These are phyloP conservation scores for Vickermania spadyakhi DNA, from an alignment of 208 protist genomes.

Conservation along the genomic window DNA sequence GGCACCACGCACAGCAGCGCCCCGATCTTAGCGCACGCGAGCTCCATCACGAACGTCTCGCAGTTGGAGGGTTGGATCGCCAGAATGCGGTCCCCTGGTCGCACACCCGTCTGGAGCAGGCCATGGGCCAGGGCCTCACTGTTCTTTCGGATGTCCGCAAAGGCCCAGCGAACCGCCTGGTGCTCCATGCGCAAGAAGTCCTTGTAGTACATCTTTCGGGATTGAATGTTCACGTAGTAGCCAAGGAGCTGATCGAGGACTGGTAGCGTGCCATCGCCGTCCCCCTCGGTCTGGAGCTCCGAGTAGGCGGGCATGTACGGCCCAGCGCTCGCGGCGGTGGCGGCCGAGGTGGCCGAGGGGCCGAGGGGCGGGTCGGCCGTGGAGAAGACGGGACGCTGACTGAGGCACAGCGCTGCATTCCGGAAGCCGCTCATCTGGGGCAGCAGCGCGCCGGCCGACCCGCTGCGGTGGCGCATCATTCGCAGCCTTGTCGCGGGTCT, in stretches of 20 bases:
- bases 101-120: slow-evolving; percentile 81
- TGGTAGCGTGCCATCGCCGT: slow-evolving; percentile 26
- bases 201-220: slow-evolving; percentile 92
- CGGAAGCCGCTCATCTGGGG: too few species aligned
- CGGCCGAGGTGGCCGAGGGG: slow-evolving; percentile 31
- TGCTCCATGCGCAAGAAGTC: slow-evolving; percentile 90
- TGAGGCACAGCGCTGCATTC: slow-evolving; percentile 24
- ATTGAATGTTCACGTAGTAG: slow-evolving; percentile 91
- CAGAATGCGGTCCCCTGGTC: slow-evolving; percentile 77
- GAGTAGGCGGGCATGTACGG: slow-evolving; percentile 68
- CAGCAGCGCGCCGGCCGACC: too few species aligned
- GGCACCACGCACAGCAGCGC: slow-evolving; percentile 78
- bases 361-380: slow-evolving; percentile 16
- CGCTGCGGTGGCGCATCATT: too few species aligned
- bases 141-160: slow-evolving; percentile 90
- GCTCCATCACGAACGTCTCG: slow-evolving; percentile 85
- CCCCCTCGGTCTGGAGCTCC: slow-evolving; percentile 39
- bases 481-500: too few species aligned
- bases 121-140: slow-evolving; percentile 88
- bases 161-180: slow-evolving; percentile 88
- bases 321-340: slow-evolving; percentile 33
- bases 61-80: slow-evolving; percentile 88
- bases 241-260: slow-evolving; percentile 87
- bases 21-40: slow-evolving; percentile 84
- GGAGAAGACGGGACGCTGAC: slow-evolving; percentile 7